Conservation (phyloP, 371 early-diverging fungal species). For the Actinomucor elegans region DNA sequence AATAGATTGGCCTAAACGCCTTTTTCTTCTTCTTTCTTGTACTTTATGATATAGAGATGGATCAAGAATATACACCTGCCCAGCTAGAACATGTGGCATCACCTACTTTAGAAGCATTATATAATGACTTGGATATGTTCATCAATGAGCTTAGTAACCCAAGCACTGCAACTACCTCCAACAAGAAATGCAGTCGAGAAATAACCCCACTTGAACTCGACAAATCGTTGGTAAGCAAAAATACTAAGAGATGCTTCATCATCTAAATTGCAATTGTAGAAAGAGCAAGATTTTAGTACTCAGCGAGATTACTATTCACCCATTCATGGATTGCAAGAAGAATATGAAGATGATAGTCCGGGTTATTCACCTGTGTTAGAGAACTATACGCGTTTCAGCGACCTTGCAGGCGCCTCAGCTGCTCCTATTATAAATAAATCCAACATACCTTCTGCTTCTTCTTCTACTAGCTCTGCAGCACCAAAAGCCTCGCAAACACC, state of each 20-base stretch:
- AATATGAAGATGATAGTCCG: constrained; percentile 7
- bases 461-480: neutral
- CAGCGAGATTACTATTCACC: neutral
- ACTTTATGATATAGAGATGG: constrained; percentile 2
- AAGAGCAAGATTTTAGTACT: neutral
- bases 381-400: constrained; percentile 18
- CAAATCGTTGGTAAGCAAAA: constrained; percentile 1
- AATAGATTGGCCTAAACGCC: constrained; percentile 4
- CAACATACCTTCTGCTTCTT: neutral
- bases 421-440: too few species aligned
- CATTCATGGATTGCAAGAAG: neutral
- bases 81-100: constrained; percentile 8
- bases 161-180: too few species aligned
- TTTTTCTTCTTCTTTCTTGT: neutral
- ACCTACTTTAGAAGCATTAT: constrained; percentile 36
- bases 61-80: neutral
- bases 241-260: neutral
- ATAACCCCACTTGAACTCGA: constrained; percentile 15
- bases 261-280: neutral
- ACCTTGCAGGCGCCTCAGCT: neutral
- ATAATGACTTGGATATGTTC: constrained; percentile 36
- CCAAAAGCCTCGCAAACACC: constrained; percentile 4
- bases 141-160: constrained; percentile 32
- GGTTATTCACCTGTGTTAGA: constrained; percentile 22
- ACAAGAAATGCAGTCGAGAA: neutral